phyloP scores from a whole-genome alignment of 2,329 filamentous ascomycete genomes.

The Fusarium nanum region DNA sequence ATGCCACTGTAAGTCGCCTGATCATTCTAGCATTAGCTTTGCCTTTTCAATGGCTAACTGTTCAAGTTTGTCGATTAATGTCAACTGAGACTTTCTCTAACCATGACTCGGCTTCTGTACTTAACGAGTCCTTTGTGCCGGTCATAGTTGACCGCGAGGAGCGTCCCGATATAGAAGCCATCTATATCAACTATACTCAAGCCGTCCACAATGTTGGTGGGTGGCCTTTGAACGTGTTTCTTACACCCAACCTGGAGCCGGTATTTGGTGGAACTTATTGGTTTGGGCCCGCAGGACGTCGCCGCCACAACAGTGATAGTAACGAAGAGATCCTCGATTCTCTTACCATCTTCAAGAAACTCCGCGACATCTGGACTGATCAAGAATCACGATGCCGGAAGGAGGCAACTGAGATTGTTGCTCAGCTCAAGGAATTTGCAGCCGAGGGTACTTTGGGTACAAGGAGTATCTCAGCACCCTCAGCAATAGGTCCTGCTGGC shows the following conservation, averaged over 20 bases:
- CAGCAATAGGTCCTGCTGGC: constrained; percentile 47
- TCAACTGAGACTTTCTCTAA: constrained; percentile 92
- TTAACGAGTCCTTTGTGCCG: constrained; percentile 90
- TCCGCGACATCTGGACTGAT: constrained; percentile 79
- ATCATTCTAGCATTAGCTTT: background rate
- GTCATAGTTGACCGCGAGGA: constrained; percentile 95
- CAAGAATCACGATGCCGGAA: constrained; percentile 86
- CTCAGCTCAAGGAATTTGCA: constrained; percentile 86
- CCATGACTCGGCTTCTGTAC: constrained; percentile 78
- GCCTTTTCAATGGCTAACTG: constrained; percentile 31
- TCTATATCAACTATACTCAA: constrained; percentile 99
- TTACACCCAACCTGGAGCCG: constrained; percentile 91
- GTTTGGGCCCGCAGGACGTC: constrained; percentile 77
- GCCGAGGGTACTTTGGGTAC: constrained; percentile 81
- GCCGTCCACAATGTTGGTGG: constrained; percentile 90
- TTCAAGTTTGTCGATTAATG: constrained; percentile 85
- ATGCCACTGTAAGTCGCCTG: constrained; percentile 81
- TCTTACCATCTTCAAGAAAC: constrained; percentile 82
- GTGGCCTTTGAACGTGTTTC: constrained; percentile 96
- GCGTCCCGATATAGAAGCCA: constrained; percentile 90
- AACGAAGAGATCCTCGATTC: constrained; percentile 78
- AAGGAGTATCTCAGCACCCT: constrained; percentile 49
- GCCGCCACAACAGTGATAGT: constrained; percentile 51
- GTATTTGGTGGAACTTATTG: constrained; percentile 98
- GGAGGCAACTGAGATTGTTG: constrained; percentile 84